Base-by-base conservation (phyloP, 768 basidiomycete genomes). In the Mycena galopus region DNA sequence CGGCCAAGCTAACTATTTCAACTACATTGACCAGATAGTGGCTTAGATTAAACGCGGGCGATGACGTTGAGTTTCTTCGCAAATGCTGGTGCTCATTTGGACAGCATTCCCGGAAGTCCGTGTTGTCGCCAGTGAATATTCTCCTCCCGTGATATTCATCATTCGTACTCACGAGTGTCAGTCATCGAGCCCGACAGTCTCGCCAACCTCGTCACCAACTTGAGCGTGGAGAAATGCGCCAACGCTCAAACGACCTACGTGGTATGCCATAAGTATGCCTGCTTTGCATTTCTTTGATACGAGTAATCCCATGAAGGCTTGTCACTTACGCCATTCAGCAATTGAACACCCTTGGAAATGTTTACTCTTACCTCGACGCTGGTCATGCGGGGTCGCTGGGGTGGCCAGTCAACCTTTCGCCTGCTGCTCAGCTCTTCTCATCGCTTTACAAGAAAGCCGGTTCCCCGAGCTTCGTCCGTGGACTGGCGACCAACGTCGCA, bases 151-250 rank as follows among this genome's bases (percentile, higher is more conserved):
- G n/a, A 37, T 27, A 0, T 61, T 11, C 10, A 4, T 2, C 14
- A 23, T 23, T 25, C n/a, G 4, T 65, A 53, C 63, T 68, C 7
- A 69, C 47, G 11, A 11, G 14, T 16, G 2, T 4, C 56, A 75
- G 89, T 91, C 78, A 86, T 91, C 65, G 91, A 92, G 79, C 90
- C 91, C 72, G 91, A 92, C 79, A 90, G 90, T 50, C 82, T 92
- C 55, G 91, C 90, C 69, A 92, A 92, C 84, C 77, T 92, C 75
- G 91, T 92, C 76, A 92, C 90, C 78, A 92, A 92, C 86, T 75
- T 91, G 79, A 89, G 80, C 80, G 88, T 90, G 39, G 73, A 81
- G 42, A 90, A 91, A 78, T 91, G 90, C 79, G 77, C 85, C 56
- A 84, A 84, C 73, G 91, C 90, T n/a, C 82, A 88, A 74, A 79